These are phyloP conservation scores for Quercus mongolica DNA, from an alignment of 306 rosid species.

Conservation along the genomic window DNA sequence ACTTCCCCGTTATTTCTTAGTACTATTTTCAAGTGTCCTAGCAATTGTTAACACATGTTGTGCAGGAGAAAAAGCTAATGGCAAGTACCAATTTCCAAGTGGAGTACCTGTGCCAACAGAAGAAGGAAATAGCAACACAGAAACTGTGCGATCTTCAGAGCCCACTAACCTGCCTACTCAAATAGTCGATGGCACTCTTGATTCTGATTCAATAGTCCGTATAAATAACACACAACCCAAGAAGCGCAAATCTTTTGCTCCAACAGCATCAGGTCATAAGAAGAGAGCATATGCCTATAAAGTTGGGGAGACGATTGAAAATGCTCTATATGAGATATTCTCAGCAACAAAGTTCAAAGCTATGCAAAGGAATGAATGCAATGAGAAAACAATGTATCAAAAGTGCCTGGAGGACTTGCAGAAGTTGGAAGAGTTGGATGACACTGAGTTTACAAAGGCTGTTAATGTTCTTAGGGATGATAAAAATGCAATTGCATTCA, in stretches of 20 bases:
- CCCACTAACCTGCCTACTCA: conserved; percentile 37
- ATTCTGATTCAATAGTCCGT: conserved; percentile 29
- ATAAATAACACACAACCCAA: conserved; percentile 14
- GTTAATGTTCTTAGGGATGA: conserved; percentile 36
- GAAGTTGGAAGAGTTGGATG: conserved; percentile 32
- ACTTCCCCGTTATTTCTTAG: neutral
- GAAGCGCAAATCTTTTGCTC: conserved; percentile 21
- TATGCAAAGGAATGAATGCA: conserved; percentile 19
- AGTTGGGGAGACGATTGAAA: conserved; percentile 25
- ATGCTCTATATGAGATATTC: conserved; percentile 26
- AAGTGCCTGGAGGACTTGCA: conserved; percentile 40
- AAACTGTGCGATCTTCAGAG: conserved; percentile 35
- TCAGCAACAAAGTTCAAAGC: conserved; percentile 24
- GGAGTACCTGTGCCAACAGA: conserved; percentile 24
- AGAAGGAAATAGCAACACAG: conserved; percentile 40
- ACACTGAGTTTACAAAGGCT: conserved; percentile 29
- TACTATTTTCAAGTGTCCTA: neutral
- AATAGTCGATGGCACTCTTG: conserved; percentile 34
- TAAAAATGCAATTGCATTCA: conserved; percentile 33
- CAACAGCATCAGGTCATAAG: conserved; percentile 12
- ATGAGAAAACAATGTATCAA: conserved; percentile 10
- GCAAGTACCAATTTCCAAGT: conserved; percentile 24
- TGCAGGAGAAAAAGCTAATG: conserved; percentile 31
- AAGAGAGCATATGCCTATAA: conserved; percentile 16
- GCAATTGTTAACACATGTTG: neutral